These are phyloP conservation scores for Suillus americanus DNA, from an alignment of 768 basidiomycete genomes.

Conservation along the genomic window DNA sequence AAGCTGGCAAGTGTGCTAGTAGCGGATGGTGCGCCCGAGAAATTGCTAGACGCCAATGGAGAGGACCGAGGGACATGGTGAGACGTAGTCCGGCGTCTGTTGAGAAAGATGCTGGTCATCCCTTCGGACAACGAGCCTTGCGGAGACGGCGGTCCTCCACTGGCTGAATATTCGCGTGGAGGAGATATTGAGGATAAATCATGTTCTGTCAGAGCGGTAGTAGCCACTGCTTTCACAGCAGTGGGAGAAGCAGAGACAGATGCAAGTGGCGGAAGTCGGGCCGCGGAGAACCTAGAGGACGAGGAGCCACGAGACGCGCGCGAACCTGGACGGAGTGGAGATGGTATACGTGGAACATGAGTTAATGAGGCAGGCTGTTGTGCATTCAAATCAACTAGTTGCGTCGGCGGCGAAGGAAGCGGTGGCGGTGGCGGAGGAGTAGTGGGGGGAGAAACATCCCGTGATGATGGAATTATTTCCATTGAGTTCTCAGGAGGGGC, in stretches of 20 bases:
- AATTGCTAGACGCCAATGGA: slow-evolving; percentile 34
- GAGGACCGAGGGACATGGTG: slow-evolving; percentile 56
- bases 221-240: slow-evolving; percentile 59
- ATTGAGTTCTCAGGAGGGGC: slow-evolving; percentile 42
- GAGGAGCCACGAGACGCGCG: slow-evolving; percentile 69
- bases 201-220: slow-evolving; percentile 65
- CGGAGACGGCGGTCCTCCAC: slow-evolving; percentile 53
- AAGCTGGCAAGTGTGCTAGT: slow-evolving; percentile 55
- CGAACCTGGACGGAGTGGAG: slow-evolving; percentile 71
- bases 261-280: slow-evolving; percentile 61
- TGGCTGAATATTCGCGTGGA: slow-evolving; percentile 20
- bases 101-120: slow-evolving; percentile 43
- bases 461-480: slow-evolving; percentile 28
- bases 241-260: slow-evolving; percentile 41
- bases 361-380: slow-evolving; percentile 33
- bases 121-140: slow-evolving; percentile 64
- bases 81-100: slow-evolving; percentile 59
- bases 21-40: slow-evolving; percentile 34
- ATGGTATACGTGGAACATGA: slow-evolving; percentile 39
- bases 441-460: slow-evolving; percentile 33
- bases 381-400: slow-evolving; percentile 6
- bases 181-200: slow-evolving; percentile 47
- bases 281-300: slow-evolving; percentile 66
- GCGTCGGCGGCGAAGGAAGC: slow-evolving; percentile 31
- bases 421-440: slow-evolving; percentile 38